Evolutionary conservation across 768 basidiomycete species (phyloP).

Genomic region (Psilocybe cubensis): DNA sequence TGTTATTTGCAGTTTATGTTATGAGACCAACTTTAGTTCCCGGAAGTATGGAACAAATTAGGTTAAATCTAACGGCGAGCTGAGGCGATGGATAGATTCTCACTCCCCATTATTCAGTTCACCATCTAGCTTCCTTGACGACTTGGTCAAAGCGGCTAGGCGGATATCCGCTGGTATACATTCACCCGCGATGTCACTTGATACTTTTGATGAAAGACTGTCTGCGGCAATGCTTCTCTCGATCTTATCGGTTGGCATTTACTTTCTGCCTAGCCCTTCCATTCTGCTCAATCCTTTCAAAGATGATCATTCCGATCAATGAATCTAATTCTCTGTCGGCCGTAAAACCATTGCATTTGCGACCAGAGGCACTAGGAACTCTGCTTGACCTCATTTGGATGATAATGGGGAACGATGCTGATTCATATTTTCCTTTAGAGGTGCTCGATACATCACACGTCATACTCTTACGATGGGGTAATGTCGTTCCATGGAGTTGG

Average conservation of each 20-base stretch:
- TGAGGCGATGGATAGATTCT: background rate
- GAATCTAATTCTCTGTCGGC: background rate
- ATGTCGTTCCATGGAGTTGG: conserved; percentile 69
- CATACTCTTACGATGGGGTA: conserved; percentile 63
- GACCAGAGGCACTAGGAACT: conserved; percentile 48
- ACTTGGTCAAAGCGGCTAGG: conserved; percentile 22
- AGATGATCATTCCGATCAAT: conserved; percentile 5
- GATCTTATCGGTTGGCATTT: conserved; percentile 40
- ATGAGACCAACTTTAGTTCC: conserved; percentile 46
- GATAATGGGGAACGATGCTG: conserved; percentile 35
- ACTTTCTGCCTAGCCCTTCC: background rate
- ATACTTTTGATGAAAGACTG: conserved; percentile 21
- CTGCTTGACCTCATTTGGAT: conserved; percentile 49
- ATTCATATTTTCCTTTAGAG: conserved; percentile 13
- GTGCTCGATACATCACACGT: conserved; percentile 35
- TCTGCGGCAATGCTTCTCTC: conserved; percentile 44
- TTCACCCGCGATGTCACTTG: conserved; percentile 8
- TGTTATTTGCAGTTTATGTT: conserved; percentile 60
- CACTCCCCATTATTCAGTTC: too few relatives aligned
- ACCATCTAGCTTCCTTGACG: conserved; percentile 12
- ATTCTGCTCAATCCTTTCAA: background rate
- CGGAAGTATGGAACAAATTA: background rate
- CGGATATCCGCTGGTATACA: conserved; percentile 8
- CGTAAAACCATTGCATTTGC: conserved; percentile 29
- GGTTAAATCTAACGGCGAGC: background rate